These are phyloP conservation scores for Plectosphaerella cucumerina DNA, from an alignment of 2,329 filamentous ascomycete species.

Conservation along the genomic window DNA sequence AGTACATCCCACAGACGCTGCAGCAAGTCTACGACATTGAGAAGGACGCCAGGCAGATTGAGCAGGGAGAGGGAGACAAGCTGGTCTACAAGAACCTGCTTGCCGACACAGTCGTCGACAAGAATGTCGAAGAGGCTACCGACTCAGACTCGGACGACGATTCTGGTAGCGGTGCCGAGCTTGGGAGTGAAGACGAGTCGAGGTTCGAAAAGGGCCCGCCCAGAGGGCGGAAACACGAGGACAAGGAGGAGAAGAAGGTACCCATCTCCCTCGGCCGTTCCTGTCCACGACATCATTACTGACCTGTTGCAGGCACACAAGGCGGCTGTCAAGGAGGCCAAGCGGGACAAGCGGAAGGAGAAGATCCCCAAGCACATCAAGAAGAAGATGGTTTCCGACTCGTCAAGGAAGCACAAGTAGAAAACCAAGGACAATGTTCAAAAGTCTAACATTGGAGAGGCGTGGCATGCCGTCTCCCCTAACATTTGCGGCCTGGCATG, in stretches of 20 bases:
- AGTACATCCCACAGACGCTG: conserved; percentile 93
- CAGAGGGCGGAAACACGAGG: conserved; percentile 79
- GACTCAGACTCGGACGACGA: conserved; percentile 33
- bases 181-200: conserved; percentile 44
- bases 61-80: conserved; percentile 67
- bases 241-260: conserved; percentile 85
- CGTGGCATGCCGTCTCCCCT: background rate
- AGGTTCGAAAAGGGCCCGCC: conserved; percentile 64
- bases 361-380: conserved; percentile 98
- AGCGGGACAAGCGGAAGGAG: conserved; percentile 84
- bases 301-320: conserved; percentile 60
- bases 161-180: conserved; percentile 45
- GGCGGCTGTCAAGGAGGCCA: conserved; percentile 87
- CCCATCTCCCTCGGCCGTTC: conserved; percentile 3
- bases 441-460: background rate
- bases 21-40: conserved; percentile 97
- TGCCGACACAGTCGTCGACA: conserved; percentile 58
- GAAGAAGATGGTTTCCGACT: conserved; percentile 72
- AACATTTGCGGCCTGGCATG: background rate
- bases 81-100: conserved; percentile 83
- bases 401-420: conserved; percentile 60
- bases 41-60: conserved; percentile 76
- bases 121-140: conserved; percentile 19
- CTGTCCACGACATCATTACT: conserved; percentile 5
- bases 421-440: conserved; percentile 5